Evolutionary conservation across 441 rosid genomes (phyloP).

Genomic region (Daphne laureola): DNA sequence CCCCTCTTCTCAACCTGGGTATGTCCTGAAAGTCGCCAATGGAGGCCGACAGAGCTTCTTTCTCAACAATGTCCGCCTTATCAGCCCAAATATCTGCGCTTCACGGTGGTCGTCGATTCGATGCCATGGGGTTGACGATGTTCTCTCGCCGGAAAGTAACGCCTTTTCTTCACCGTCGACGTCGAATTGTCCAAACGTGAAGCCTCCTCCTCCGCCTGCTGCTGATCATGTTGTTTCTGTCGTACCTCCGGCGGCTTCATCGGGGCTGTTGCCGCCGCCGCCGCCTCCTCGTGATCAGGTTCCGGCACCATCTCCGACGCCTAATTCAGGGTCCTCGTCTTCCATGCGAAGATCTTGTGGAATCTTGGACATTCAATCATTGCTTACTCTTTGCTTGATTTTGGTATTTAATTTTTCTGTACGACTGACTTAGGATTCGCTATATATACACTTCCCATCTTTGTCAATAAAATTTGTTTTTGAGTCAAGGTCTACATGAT

Average conservation of each 20-base stretch:
- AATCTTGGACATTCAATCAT: too few species aligned
- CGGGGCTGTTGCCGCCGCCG: not conserved
- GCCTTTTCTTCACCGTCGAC: slow-evolving; percentile 8
- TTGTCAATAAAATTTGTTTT: too few species aligned
- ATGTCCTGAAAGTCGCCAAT: slow-evolving; percentile 39
- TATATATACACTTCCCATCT: too few species aligned
- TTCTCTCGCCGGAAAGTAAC: slow-evolving; percentile 14
- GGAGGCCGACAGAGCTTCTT: slow-evolving; percentile 34
- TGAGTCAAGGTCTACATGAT: too few species aligned
- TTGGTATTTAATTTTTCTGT: too few species aligned
- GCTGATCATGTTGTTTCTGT: slow-evolving; percentile 2
- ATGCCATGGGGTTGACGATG: slow-evolving; percentile 71
- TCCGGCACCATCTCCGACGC: too few species aligned
- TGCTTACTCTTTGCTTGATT: too few species aligned
- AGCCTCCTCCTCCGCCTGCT: slow-evolving; percentile 18
- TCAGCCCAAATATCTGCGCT: slow-evolving; percentile 51
- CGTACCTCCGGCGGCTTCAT: slow-evolving; percentile 9
- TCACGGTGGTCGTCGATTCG: slow-evolving; percentile 39
- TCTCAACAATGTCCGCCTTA: slow-evolving; percentile 54
- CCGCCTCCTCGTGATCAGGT: too few species aligned
- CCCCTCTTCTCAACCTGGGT: slow-evolving; percentile 39
- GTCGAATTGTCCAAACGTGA: slow-evolving; percentile 23
- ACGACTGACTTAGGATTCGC: too few species aligned
- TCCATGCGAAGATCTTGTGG: too few species aligned
- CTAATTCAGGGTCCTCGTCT: too few species aligned